phyloP scores from a whole-genome alignment of 2,329 filamentous ascomycete species.

The Diaporthe sp. region DNA sequence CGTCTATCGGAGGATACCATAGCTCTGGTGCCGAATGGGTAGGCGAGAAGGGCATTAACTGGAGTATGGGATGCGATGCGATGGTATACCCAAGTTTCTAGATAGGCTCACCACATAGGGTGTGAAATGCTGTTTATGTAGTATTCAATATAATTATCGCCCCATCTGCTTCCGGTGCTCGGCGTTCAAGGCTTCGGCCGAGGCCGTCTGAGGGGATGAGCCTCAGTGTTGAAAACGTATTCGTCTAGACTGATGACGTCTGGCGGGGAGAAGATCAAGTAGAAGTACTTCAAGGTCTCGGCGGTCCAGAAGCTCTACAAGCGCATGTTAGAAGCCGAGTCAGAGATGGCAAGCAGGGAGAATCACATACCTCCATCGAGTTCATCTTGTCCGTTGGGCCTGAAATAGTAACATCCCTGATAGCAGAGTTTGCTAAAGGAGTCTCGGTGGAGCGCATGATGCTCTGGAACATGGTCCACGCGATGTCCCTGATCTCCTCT shows the following conservation, averaged over 20 bases:
- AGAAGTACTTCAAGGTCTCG: constrained; percentile 75
- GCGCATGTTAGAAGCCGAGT: neutral
- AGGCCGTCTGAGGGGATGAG: constrained; percentile 46
- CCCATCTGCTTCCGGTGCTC: neutral
- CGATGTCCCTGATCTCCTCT: constrained; percentile 78
- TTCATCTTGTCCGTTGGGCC: constrained; percentile 57
- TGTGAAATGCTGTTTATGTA: neutral
- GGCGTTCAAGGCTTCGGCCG: neutral
- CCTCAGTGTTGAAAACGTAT: constrained; percentile 61
- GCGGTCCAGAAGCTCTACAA: constrained; percentile 72
- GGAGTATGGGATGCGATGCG: neutral
- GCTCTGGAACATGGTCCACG: constrained; percentile 82
- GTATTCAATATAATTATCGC: neutral
- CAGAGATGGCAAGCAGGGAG: neutral
- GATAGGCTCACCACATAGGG: neutral
- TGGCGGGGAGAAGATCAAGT: constrained; percentile 69
- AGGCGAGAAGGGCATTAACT: neutral
- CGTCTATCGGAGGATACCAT: neutral
- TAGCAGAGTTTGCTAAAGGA: constrained; percentile 40
- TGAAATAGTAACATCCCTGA: constrained; percentile 52
- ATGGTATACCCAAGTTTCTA: neutral
- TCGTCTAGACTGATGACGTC: constrained; percentile 68
- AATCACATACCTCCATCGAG: constrained; percentile 41
- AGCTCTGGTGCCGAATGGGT: neutral
- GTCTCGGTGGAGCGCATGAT: constrained; percentile 72